phyloP scores from a whole-genome alignment of 495 filamentous ascomycete genomes.

The Penicillium argentinense region DNA sequence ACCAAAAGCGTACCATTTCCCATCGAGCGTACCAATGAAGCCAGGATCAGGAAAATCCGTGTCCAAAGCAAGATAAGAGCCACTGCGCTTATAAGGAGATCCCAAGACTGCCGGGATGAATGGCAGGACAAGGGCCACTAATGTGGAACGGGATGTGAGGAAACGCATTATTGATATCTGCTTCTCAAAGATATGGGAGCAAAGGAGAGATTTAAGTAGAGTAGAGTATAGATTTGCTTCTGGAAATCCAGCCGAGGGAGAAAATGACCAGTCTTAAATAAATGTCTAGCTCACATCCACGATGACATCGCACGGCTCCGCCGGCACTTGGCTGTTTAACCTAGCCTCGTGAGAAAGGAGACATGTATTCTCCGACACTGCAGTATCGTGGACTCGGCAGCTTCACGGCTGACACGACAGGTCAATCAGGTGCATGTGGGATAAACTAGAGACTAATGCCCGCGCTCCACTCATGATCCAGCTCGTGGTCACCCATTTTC shows the following conservation, averaged over 20 bases:
- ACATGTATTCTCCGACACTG: background rate
- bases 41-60: conserved; percentile 40
- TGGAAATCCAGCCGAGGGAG: background rate
- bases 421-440: conserved; percentile 10
- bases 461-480: conserved; percentile 1
- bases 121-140: conserved; percentile 10
- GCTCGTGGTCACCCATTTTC: background rate
- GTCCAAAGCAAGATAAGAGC: conserved; percentile 28
- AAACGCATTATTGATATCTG: conserved; percentile 13
- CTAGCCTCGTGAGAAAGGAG: background rate
- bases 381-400: background rate
- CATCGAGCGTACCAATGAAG: conserved; percentile 31
- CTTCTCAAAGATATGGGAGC: too few species aligned
- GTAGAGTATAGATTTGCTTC: background rate
- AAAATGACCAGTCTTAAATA: conserved; percentile 6
- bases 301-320: background rate
- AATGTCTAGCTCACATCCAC: background rate
- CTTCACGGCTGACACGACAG: conserved; percentile 8
- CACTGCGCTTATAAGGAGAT: conserved; percentile 22
- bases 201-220: too few species aligned
- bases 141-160: conserved; percentile 4
- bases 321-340: background rate
- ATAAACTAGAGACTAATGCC: conserved; percentile 1
- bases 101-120: conserved; percentile 9
- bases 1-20: conserved; percentile 43